Conservation (phyloP, 2,329 filamentous ascomycete genomes). For the Clarireedia homoeocarpa region DNA sequence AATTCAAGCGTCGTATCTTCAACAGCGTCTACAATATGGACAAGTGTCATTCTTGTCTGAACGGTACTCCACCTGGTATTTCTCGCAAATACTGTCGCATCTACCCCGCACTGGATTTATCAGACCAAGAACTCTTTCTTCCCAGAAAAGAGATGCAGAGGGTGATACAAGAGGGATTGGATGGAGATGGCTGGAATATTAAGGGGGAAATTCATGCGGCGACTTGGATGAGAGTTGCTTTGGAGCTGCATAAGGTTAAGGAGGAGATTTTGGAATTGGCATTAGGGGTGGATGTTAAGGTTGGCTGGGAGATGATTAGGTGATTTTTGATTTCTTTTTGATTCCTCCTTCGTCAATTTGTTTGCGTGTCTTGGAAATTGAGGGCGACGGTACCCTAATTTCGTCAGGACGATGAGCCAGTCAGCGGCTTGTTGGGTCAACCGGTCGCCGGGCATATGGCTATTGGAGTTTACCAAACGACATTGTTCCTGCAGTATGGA, state of each 20-base stretch:
- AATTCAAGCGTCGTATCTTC: conserved; percentile 25
- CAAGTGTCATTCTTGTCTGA: conserved; percentile 21
- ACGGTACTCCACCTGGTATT: conserved; percentile 23
- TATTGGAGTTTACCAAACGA: too few relatives aligned
- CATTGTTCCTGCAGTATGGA: too few relatives aligned
- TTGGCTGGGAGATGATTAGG: too few relatives aligned
- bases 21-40: conserved; percentile 20
- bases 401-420: too few relatives aligned
- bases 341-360: too few relatives aligned
- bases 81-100: conserved; percentile 21
- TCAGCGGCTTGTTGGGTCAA: too few relatives aligned
- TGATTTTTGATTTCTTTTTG: too few relatives aligned
- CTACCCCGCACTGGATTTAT: conserved; percentile 21
- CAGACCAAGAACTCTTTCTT: conserved; percentile 19
- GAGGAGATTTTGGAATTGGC: conserved; percentile 27
- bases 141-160: conserved; percentile 8
- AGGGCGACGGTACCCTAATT: too few relatives aligned
- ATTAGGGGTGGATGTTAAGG: conserved; percentile 20
- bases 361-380: too few relatives aligned
- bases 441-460: too few relatives aligned
- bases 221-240: conserved; percentile 16
- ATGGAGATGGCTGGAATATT: conserved; percentile 23
- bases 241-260: conserved; percentile 11
- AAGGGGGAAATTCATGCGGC: conserved; percentile 14
- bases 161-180: conserved; percentile 10